Base-by-base conservation (phyloP, 192 early-diverging fungal species). In the Dimargaris xerosporica region DNA sequence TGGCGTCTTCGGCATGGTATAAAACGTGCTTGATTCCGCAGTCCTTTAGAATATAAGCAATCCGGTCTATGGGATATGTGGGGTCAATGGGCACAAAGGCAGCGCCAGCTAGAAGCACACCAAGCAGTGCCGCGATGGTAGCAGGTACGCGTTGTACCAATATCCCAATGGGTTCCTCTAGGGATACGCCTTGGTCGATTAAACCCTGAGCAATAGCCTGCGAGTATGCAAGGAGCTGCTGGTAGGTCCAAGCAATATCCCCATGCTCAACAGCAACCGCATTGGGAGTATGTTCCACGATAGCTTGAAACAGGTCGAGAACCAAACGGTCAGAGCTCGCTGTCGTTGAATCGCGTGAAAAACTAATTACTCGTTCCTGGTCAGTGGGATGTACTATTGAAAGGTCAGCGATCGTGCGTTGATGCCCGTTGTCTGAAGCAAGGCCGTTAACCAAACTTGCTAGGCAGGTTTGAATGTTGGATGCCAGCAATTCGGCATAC, bases 191-290 rank as follows among this genome's bases (percentile, higher is more conserved):
- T 19, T 39, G 28, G 54, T 28, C 54, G 6, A 56, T 1, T 19
- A 56, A 39, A 19, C 21, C 29, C 28, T 56, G 34, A 19, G 54
- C 54, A 31, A 56, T 28, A 56, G n/a, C 19, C 29, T n/a, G 54
- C 29, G 54, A 56, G 17, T 39, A 28, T 10, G 11, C 7, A 39
- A 10, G n/a, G 17, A 56, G 17, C 10, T 56, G 19, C 13, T n/a
- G 0, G 29, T 56, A 56, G 28, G 54, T 56, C 54, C 54, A 56
- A 7, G 5, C 23, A 30, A 52, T n/a, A 43, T 42, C 39, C 0
- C 30, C 58, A 34, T 60, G 42, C 26, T 60, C 58, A 21, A 60
- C 43, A 19, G 58, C 58, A n/a, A 43, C n/a, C 4, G 41, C 19
- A 44, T 60, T 19, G 5, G 41, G 41, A 3, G 17, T 60, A 1